Conservation (phyloP, 208 protist species). For the Wallacemonas collosoma region DNA sequence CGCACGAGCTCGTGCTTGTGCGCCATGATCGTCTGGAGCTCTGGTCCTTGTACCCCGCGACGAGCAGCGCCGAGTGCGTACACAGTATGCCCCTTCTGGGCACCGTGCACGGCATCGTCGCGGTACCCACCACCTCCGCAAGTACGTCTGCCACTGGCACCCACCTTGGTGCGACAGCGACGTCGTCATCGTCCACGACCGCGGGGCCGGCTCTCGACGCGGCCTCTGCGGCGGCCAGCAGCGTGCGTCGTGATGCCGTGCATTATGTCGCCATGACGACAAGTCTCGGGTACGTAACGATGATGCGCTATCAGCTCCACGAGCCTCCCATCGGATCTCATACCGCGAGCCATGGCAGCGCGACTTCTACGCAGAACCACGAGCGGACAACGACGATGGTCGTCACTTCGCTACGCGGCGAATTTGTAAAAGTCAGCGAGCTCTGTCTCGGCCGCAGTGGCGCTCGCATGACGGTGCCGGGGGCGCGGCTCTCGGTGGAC, state of each 20-base stretch:
- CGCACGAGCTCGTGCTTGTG: constrained; percentile 67
- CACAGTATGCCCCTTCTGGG: constrained; percentile 62
- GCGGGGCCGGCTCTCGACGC: constrained; percentile 19
- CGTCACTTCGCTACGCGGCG: constrained; percentile 62
- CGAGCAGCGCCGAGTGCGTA: constrained; percentile 55
- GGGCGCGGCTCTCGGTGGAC: constrained; percentile 95
- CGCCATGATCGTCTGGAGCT: constrained; percentile 73
- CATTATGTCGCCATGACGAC: constrained; percentile 96
- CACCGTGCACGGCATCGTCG: constrained; percentile 57
- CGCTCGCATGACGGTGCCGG: constrained; percentile 95
- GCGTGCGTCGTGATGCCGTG: constrained; percentile 12
- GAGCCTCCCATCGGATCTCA: constrained; percentile 50
- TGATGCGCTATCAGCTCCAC: constrained; percentile 94
- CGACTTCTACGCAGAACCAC: constrained; percentile 11
- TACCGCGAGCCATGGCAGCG: constrained; percentile 16
- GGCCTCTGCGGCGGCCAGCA: constrained; percentile 19
- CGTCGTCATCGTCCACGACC: background rate
- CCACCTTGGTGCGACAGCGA: background rate
- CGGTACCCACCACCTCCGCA: constrained; percentile 39
- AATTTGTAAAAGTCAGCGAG: constrained; percentile 95
- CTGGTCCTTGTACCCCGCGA: constrained; percentile 62
- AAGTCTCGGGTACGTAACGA: constrained; percentile 93
- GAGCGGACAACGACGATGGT: constrained; percentile 18
- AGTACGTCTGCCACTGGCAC: background rate
- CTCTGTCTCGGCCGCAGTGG: constrained; percentile 97